Conservation (phyloP, 331 rosid species). For the Quercus phellos region DNA sequence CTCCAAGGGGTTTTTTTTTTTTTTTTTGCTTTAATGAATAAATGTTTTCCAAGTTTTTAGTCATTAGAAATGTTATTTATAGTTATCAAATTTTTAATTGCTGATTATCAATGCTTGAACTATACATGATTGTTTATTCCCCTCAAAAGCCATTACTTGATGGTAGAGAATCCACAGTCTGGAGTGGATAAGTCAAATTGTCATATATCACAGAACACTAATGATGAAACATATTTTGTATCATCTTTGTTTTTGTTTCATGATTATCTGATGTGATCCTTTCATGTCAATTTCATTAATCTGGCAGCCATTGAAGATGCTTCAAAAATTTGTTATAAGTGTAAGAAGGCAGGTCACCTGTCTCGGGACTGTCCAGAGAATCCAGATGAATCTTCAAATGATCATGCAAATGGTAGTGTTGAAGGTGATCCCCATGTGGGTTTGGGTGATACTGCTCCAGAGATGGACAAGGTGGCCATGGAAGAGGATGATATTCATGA, state of each 20-base stretch:
- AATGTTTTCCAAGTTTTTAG: background rate
- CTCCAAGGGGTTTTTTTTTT: background rate
- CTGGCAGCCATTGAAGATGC: constrained; percentile 60
- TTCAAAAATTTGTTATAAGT: constrained; percentile 83
- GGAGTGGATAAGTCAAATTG: background rate
- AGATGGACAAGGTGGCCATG: constrained; percentile 67
- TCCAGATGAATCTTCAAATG: constrained; percentile 31
- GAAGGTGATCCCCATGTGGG: constrained; percentile 32
- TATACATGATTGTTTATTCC: background rate
- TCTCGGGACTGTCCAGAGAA: constrained; percentile 86
- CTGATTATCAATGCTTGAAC: background rate
- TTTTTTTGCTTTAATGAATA: too few relatives aligned
- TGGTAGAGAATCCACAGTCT: background rate
- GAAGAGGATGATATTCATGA: constrained; percentile 96
- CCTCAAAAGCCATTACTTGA: constrained; percentile 4
- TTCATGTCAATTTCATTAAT: constrained; percentile 4
- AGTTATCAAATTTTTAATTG: background rate
- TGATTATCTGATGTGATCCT: background rate
- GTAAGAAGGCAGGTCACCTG: constrained; percentile 89
- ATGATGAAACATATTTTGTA: background rate
- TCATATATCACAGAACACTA: background rate
- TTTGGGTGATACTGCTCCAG: constrained; percentile 32
- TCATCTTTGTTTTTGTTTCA: background rate
- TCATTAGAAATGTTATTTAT: background rate
- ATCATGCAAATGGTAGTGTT: constrained; percentile 40